A percentile compares a stretch with the other conserved stretches of the same genome.
phyloP scores from a whole-genome alignment of 2,329 filamentous ascomycete genomes.

The Davidsoniella neocaledoniae region DNA sequence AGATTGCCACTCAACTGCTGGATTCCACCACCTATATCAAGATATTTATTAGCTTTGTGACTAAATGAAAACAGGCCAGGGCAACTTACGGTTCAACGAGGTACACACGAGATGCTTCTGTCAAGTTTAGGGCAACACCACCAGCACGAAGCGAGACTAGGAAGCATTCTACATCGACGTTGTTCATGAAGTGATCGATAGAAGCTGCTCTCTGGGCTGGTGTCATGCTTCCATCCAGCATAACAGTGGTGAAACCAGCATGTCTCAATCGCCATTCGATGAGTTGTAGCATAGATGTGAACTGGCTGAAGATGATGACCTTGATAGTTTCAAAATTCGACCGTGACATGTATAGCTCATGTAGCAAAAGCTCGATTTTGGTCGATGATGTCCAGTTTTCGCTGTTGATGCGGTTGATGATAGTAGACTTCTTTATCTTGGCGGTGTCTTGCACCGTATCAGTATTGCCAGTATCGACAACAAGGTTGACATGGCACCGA shows the following conservation, averaged over 20 bases:
- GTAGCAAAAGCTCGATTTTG: conserved; percentile 92
- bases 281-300: conserved; percentile 91
- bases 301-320: conserved; percentile 94
- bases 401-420: conserved; percentile 98
- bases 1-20: conserved; percentile 98
- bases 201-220: conserved; percentile 82
- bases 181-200: conserved; percentile 93
- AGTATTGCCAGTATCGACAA: conserved; percentile 86
- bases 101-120: conserved; percentile 86
- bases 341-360: conserved; percentile 80
- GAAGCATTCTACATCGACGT: conserved; percentile 87
- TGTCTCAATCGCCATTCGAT: conserved; percentile 93
- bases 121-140: conserved; percentile 86
- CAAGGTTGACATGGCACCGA: conserved; percentile 73
- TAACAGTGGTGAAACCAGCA: conserved; percentile 94
- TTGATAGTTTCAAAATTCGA: conserved; percentile 90
- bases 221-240: conserved; percentile 96
- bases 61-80: neutral
- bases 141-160: conserved; percentile 91
- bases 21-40: conserved; percentile 76
- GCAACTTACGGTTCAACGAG: conserved; percentile 78
- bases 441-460: conserved; percentile 77
- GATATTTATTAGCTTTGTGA: conserved; percentile 7
- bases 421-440: conserved; percentile 77
- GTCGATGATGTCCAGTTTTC: conserved; percentile 96